Evolutionary conservation across 2,329 filamentous ascomycete species (phyloP), one percentile per base, ranked within the genome.

Genomic region (Aureobasidium lini): DNA sequence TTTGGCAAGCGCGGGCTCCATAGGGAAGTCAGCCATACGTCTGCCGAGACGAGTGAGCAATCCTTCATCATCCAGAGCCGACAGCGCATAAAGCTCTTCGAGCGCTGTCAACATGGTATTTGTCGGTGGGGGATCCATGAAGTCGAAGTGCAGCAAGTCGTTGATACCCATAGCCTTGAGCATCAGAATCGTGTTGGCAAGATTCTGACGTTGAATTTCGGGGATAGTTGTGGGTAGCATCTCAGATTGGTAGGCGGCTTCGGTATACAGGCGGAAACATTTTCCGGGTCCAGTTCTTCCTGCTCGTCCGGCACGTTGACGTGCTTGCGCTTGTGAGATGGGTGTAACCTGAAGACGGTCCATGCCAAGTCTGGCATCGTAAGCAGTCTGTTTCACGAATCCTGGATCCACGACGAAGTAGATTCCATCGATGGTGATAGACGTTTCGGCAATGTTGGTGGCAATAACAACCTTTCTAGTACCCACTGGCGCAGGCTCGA

Each of bases 91-190:
- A 0, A 99, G 80, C 70, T 97, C 94, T 74, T 99, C 95, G 3
- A 99, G 78, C 0, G 94, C 94, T 52, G 91, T 95, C 64, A 99
- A 82, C 90, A 97, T 96, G 11, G 94, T 97, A 68, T 97, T 96
- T 32, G 94, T 94, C 0, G 94, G 94, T 0, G 94, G 94, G 0
- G 94, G 92, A 68, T 99, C 94, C 93, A 99, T 97, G 68, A 99
- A 99, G 74, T 97, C 93, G 68, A 99, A 99, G 70, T 95, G 91
- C 11, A 99, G 81, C 1, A 99, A 79, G 70, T 99, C 94, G 69
- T 99, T 97, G 73, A 99, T 97, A 3, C 95, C 94, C 91, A 99
- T 97, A 0, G 94, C 94, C 72, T 99, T 99, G 53, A 99, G 82
- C 89, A 96, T 96, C 48, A 99, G 81, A 72, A 99, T 97, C 0